Base-by-base conservation (phyloP, 2,329 filamentous ascomycete species). In the Fusarium austroafricanum region DNA sequence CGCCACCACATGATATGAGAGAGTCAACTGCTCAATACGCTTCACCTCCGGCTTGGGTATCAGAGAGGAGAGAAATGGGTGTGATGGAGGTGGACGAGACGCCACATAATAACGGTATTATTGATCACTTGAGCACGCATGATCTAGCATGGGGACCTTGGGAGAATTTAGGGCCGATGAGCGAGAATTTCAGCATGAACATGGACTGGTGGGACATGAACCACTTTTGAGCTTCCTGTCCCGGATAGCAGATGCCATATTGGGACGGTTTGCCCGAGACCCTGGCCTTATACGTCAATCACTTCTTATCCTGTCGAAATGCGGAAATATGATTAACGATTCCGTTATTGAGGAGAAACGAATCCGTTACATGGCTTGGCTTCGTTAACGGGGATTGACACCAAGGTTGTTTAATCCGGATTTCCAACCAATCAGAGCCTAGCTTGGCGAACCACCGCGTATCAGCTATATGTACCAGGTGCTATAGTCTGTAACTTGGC, bases 21-120 rank as follows among this genome's bases (percentile, higher is more conserved):
- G 66, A 70, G 7, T 70, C 67, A 3, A 70, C 67, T 6, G 67
- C 46, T 18, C 63, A 69, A 1, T 70, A 67, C 31, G 67, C 67
- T 2, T 70, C 67, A 1, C 67, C 67, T 11, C 66, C 67, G 0
- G 39, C 42, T 6, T 70, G 62, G 67, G 17, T 70, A 4, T 38
- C 35, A 4, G 26, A 51, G 10, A 42, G 57, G 4, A 18, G 21
- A 18, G 44, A 52, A 2, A 5, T 10, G 1, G 39, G 15, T 3
- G 10, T 29, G 0, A 44, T 20, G 4, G 44, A 45, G 8, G 20
- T 12, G 3, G 18, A 20, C 3, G 21, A 10, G 2, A 4, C 10
- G 6, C 12, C 3, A 5, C 15, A 61, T 10, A 8, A 17, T 5
- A 38, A 12, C 8, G 20, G 35, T 1, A 4, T 4, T 4, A 35